Evolutionary conservation across 116 monocot genomes (phyloP).

Genomic region (Papilionanthe hybrid): DNA sequence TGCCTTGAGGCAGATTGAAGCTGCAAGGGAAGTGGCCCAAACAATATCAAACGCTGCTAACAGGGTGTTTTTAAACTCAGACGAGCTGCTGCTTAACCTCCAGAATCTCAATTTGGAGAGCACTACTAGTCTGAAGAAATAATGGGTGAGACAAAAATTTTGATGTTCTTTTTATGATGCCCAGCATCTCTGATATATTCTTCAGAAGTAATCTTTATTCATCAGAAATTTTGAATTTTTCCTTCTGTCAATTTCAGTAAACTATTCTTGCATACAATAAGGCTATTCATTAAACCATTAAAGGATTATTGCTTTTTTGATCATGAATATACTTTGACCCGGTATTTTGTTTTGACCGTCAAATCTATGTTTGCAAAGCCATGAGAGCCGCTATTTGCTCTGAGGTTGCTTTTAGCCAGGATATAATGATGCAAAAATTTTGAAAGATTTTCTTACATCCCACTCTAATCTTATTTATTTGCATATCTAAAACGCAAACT

Average conservation of each 20-base stretch:
- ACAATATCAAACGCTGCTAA: conserved; percentile 67
- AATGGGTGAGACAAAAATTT: neutral
- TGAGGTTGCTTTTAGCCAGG: too few relatives aligned
- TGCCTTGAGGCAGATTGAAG: conserved; percentile 80
- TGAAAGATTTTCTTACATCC: too few relatives aligned
- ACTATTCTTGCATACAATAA: neutral
- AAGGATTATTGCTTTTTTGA: too few relatives aligned
- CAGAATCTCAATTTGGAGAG: conserved; percentile 40
- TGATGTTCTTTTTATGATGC: neutral
- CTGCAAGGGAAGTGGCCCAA: conserved; percentile 79
- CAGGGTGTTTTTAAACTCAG: conserved; percentile 64
- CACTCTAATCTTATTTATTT: too few relatives aligned
- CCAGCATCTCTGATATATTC: neutral
- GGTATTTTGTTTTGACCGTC: too few relatives aligned
- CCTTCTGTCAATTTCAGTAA: neutral
- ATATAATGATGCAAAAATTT: too few relatives aligned
- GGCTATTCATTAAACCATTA: neutral
- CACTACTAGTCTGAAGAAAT: conserved; percentile 2
- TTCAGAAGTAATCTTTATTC: neutral
- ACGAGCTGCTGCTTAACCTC: conserved; percentile 79
- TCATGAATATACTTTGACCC: too few relatives aligned
- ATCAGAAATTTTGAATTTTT: neutral
- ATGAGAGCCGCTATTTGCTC: too few relatives aligned
- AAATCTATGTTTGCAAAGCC: too few relatives aligned
- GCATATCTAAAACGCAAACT: too few relatives aligned